Evolutionary conservation across 768 basidiomycete genomes (phyloP), one percentile per base, ranked within the genome.

Genomic region (Kwoniella sp.): DNA sequence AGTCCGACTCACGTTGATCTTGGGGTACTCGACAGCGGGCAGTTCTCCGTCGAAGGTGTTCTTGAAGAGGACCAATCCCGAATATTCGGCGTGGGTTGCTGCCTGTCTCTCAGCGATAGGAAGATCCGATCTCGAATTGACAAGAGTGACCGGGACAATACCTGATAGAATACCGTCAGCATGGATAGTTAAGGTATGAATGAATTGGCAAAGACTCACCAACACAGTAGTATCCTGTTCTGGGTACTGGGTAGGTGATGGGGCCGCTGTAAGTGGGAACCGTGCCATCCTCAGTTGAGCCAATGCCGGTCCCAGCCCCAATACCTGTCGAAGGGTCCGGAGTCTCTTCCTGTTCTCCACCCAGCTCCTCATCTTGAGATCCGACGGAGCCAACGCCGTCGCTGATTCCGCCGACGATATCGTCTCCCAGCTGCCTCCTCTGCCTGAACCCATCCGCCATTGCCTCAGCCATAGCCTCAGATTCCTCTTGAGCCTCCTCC

Each of bases 211-310:
- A n/a, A 38, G 31, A 75, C 91, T 81, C 78, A 89, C 94, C 93
- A 68, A 95, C 89, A 79, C 95, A 98, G 79, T 96, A 98, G 79
- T 96, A 97, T 1, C 95, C 96, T 1, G 92, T 93, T 79, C 89
- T 90, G 28, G 83, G 83, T 25, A 98, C 91, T 25, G 84, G 80
- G 79, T 98, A 97, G 55, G 88, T 87, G 70, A 95, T 91, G 0
- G 93, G 88, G 29, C 85, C 84, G 0, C 81, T 81, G 74, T 93
- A 94, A 22, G 68, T 61, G 4, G 67, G 67, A 9, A 77, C 73
- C 15, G 17, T 58, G 7, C 38, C 28, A 11, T 37, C 41, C 1
- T 37, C 53, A 17, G 29, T 29, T 29, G 65, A 59, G 31, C 55
- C 59, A 47, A n/a, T 55, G 11, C 34, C 30, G 23, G 30, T 56